Evolutionary conservation across 768 basidiomycete species (phyloP), one percentile per base, ranked within the genome.

Genomic region (Boletus tylopilopsis): DNA sequence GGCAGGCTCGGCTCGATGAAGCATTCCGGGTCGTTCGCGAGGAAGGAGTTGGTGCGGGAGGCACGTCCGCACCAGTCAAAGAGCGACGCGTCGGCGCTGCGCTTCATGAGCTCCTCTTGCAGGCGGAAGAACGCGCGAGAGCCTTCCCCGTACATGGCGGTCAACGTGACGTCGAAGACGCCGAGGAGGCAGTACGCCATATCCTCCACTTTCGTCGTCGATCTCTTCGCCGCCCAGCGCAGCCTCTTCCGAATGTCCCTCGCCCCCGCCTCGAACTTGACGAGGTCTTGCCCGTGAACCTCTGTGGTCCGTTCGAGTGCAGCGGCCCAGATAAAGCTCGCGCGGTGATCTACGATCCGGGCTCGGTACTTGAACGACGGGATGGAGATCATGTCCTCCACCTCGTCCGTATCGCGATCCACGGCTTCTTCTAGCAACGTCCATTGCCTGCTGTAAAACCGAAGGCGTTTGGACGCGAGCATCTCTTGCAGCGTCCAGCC

Each of bases 161-260:
- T 57, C 48, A 68, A 30, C 42, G 47, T 58, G 43, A 67, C 48
- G 19, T 67, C 63, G 34, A 68, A 64, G 24, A 68, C 49, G 6
- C 63, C 65, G 10, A 68, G 54, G 11, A 68, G 56, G 38, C 60
- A 67, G 47, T 68, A 68, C 10, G 65, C 57, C 53, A 52, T 59
- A 32, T 68, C 67, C 35, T 67, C 67, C 19, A 59, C 49, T 24
- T 61, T 58, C 5, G 58, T 62, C 32, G 67, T 67, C 21, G 37
- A 27, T 25, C 67, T 61, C n/a, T 50, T 51, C 13, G 65, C 57
- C 2, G 61, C 67, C 67, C 67, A 67, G 30, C 25, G 45, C n/a
- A 68, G 36, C 29, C 56, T 58, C 23, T 50, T 27, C 41, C 56
- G 46, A 2, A 65, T 45, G 16, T 60, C 51, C 40, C 23, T 54